Evolutionary conservation across 768 basidiomycete genomes (phyloP).

Genomic region (Sporobolomyces phaffii): DNA sequence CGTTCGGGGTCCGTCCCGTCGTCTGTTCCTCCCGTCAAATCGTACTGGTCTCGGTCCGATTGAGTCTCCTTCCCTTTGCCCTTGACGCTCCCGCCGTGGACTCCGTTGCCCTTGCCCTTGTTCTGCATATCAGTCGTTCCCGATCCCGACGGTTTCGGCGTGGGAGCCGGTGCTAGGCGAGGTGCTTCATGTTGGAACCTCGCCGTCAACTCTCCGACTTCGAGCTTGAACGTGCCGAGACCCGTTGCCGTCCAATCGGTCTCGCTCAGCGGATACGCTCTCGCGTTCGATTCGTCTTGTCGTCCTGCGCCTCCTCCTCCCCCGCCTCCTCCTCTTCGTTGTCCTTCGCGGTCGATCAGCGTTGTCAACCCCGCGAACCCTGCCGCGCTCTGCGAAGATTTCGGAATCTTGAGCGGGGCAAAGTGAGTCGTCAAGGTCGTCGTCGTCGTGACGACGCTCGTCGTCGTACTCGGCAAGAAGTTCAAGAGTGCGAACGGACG

Average conservation of each 20-base stretch:
- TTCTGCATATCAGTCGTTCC: no score
- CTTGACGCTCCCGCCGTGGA: neutral
- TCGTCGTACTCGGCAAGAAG: slow-evolving; percentile 28
- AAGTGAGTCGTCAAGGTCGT: slow-evolving; percentile 31
- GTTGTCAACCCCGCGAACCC: neutral
- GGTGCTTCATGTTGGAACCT: slow-evolving; percentile 16
- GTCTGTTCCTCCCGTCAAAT: no score
- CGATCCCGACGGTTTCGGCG: no score
- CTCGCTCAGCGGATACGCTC: slow-evolving; percentile 30
- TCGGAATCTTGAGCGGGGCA: slow-evolving; percentile 35
- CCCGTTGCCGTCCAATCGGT: neutral
- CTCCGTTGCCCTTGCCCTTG: neutral
- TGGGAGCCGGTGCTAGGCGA: no score
- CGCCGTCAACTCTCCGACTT: slow-evolving; percentile 20
- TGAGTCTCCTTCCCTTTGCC: slow-evolving; percentile 19
- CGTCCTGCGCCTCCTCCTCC: neutral
- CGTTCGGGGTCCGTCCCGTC: no score
- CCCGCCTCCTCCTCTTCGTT: neutral
- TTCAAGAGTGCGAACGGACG: slow-evolving; percentile 29
- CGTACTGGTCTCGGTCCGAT: neutral
- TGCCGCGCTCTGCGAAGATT: neutral
- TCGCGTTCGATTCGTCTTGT: slow-evolving; percentile 12
- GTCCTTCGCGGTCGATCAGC: neutral
- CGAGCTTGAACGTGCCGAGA: slow-evolving; percentile 10
- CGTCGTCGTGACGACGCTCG: slow-evolving; percentile 32